Conservation (phyloP, 495 filamentous ascomycete genomes). For the Alectoria sarmentosa region DNA sequence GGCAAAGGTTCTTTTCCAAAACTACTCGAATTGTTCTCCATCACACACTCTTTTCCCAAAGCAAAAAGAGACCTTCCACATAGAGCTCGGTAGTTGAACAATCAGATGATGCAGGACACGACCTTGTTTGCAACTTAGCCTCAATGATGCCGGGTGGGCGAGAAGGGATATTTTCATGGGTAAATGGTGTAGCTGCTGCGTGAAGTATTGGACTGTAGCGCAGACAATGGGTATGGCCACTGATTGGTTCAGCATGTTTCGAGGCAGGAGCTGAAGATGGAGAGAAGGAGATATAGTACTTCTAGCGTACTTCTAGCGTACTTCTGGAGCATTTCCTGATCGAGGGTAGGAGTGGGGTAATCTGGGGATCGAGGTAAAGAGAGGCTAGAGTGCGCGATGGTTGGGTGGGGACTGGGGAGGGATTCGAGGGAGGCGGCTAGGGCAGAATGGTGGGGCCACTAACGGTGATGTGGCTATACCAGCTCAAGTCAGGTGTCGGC, state of each 20-base stretch:
- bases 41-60: not conserved
- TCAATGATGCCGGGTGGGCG: not conserved
- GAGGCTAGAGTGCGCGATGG: not conserved
- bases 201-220: not conserved
- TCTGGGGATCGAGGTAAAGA: not conserved
- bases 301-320: constrained; percentile 19
- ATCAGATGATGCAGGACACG: not conserved
- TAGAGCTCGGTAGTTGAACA: not conserved
- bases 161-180: not conserved
- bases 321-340: constrained; percentile 18
- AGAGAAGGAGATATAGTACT: not conserved
- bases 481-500: constrained; percentile 12
- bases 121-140: not conserved
- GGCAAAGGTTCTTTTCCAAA: too few relatives aligned
- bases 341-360: not conserved
- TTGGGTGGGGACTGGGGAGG: too few relatives aligned
- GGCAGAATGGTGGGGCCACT: not conserved
- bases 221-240: not conserved
- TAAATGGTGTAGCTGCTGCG: not conserved
- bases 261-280: too few relatives aligned
- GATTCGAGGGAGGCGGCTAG: not conserved
- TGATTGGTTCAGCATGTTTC: not conserved
- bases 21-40: not conserved
- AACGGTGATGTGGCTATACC: not conserved
- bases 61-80: not conserved